Conservation (phyloP, 805 yeast genomes). For the Ogataea paradorogensis region DNA sequence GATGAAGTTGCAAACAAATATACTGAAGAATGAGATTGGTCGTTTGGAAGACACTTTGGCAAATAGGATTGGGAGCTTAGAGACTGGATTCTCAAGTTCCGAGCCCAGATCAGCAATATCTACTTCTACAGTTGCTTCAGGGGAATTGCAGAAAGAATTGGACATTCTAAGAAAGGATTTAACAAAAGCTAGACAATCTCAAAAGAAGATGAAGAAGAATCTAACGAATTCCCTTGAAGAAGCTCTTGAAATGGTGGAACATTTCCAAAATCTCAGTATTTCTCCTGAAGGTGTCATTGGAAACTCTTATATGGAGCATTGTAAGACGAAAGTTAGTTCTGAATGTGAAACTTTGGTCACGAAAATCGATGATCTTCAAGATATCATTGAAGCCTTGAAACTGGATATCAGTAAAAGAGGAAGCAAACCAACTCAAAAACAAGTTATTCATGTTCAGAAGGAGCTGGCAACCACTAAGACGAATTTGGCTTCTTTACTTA, state of each 20-base stretch:
- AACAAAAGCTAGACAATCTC: slow-evolving; percentile 56
- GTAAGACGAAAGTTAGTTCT: slow-evolving; percentile 68
- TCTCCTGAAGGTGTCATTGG: slow-evolving; percentile 28
- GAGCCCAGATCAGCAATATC: not conserved
- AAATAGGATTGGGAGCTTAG: slow-evolving; percentile 25
- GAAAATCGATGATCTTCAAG: slow-evolving; percentile 87
- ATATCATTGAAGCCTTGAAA: slow-evolving; percentile 81
- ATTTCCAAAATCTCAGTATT: slow-evolving; percentile 42
- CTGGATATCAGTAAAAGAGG: slow-evolving; percentile 92
- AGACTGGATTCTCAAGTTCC: slow-evolving; percentile 3
- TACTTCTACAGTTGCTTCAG: slow-evolving; percentile 1
- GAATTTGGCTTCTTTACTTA: slow-evolving; percentile 52
- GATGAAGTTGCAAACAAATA: slow-evolving; percentile 28
- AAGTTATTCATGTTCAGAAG: slow-evolving; percentile 59
- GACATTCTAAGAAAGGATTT: slow-evolving; percentile 56
- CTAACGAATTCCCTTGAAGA: slow-evolving; percentile 43
- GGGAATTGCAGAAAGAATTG: slow-evolving; percentile 31
- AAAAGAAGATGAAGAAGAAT: slow-evolving; percentile 39
- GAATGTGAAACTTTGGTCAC: slow-evolving; percentile 75
- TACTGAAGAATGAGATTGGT: slow-evolving; percentile 27
- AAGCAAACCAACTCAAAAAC: slow-evolving; percentile 73
- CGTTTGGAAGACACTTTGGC: slow-evolving; percentile 26
- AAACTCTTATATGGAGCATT: slow-evolving; percentile 63
- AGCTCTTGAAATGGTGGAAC: slow-evolving; percentile 44
- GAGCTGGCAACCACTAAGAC: slow-evolving; percentile 60